Evolutionary conservation across 371 early-diverging fungal genomes (phyloP), one percentile per base, ranked within the genome.

Genomic region (Apophysomyces trapeziformis): DNA sequence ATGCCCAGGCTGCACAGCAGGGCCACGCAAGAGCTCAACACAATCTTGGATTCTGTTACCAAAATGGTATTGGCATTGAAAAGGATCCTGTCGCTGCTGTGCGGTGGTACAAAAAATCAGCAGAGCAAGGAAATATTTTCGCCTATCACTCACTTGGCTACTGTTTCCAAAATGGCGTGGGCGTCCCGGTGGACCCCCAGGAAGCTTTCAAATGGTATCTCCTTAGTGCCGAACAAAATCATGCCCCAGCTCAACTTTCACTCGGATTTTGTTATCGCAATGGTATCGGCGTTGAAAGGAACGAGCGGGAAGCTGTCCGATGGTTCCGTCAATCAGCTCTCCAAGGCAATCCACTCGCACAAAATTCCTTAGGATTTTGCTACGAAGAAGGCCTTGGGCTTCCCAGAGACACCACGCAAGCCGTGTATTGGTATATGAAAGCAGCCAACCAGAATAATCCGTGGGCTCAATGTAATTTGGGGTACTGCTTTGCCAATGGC

Each of bases 151-250:
- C 92, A 4, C 82, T 96, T 36, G 97, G 95, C 7, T 95, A 92
- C 68, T 96, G 96, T 69, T 95, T 91, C 73, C 93, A 93, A 57
- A 92, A 96, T 71, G 96, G 95, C 14, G 84, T 92, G 60, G 95
- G 95, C 18, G 89, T 93, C 5, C 76, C 70, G 12, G 83, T 83
- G 11, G 82, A 93, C 76, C 80, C 87, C 46, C 72, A 79, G 50
- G 80, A 84, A 64, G 92, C 94, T 4, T 87, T 94, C 7, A 86
- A 88, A 67, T 88, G 83, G 87, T 94, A 92, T 74, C 89, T 84
- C 54, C 63, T 82, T 35, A 81, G 85, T 35, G 91, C 93, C 2
- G 88, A 85, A 59, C 84, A 85, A 59, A 82, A 85, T 69, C 84
- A 91, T 73, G 83, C 88, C 43, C 85, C 90, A 57, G 84, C 92